Base-by-base conservation (phyloP, 768 basidiomycete species). In the Glaciozyma martinii region DNA sequence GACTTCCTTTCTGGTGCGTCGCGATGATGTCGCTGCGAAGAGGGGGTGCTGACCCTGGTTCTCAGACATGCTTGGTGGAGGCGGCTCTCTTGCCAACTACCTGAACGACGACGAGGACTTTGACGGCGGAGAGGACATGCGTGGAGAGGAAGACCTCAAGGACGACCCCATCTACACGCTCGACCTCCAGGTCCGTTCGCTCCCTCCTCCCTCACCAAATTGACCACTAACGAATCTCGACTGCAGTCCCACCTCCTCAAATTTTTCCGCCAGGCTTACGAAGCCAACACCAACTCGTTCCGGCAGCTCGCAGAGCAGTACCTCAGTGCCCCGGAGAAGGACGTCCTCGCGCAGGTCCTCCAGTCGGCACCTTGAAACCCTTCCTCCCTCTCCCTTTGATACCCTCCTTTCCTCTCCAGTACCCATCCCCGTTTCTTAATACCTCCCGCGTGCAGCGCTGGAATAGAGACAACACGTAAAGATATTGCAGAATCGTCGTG, bases 91-190 rank as follows among this genome's bases (percentile, higher is more conserved):
- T 30, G 83, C 86, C 71, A 88, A 89, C 72, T 87, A 86, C 67
- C 88, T 90, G 71, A 85, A 87, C 52, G 80, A 85, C n/a, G 29
- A 77, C 86, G 56, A 50, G 10, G 61, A 58, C n/a, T 52, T 44
- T 9, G 66, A 67, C 37, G 66, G 62, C 33, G 69, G 52, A 3
- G 83, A 87, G 21, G 84, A 83, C 52, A 83, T 81, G 50, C 83
- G 81, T 50, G 87, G 86, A 16, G 79, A 82, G 68, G 90, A 92
- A 67, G 93, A 97, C 74, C 80, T 97, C 56, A 84, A 83, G 78
- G 84, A 82, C 60, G 94, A 98, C 76, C 86, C 89, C 7, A 80
- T 95, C 61, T 89, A 86, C 29, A 84, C 86, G 63, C 86, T 98
- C 74, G 90, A 98, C 71, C 84, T 97, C 78, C 78, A 77, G 70